phyloP scores from a whole-genome alignment of 176 grass and related monocot genomes.

The Oryza coarctata region DNA sequence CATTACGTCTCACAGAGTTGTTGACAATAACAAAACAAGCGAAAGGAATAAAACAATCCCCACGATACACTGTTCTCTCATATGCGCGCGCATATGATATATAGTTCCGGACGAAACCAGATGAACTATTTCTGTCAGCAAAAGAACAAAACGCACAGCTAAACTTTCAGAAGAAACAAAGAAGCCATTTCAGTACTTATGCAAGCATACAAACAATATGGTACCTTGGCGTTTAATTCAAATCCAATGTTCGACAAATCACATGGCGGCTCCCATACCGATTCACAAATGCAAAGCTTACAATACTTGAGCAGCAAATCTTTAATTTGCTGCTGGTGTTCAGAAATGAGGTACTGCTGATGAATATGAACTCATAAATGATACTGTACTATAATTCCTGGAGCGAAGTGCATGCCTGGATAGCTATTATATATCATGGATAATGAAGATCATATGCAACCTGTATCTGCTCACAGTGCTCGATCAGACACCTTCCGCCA shows the following conservation, averaged over 20 bases:
- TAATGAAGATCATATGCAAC: background rate
- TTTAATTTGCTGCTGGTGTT: conserved; percentile 6
- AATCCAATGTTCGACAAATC: conserved; percentile 15
- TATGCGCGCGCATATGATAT: conserved; percentile 26
- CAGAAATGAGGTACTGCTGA: conserved; percentile 1
- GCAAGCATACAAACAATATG: conserved; percentile 11
- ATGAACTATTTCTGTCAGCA: conserved; percentile 29
- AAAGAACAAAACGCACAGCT: conserved; percentile 39
- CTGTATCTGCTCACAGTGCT: background rate
- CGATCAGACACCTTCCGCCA: too few species aligned
- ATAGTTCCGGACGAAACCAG: conserved; percentile 27
- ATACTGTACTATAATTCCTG: conserved; percentile 12
- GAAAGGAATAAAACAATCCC: conserved; percentile 35
- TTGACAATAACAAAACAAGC: conserved; percentile 9
- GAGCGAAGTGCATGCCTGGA: conserved; percentile 8
- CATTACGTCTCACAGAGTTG: background rate
- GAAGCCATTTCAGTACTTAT: background rate
- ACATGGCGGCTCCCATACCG: background rate
- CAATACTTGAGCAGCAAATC: conserved; percentile 10
- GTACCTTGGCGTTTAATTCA: conserved; percentile 33
- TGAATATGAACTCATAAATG: background rate
- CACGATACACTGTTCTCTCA: conserved; percentile 9
- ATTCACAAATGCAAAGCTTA: background rate
- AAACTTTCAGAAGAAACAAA: conserved; percentile 36
- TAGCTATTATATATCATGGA: background rate